Percentiles rank a stretch among this genome's conserved stretches.
Conservation (phyloP, 2,329 filamentous ascomycete species). For the Fusarium chlamydosporum region DNA sequence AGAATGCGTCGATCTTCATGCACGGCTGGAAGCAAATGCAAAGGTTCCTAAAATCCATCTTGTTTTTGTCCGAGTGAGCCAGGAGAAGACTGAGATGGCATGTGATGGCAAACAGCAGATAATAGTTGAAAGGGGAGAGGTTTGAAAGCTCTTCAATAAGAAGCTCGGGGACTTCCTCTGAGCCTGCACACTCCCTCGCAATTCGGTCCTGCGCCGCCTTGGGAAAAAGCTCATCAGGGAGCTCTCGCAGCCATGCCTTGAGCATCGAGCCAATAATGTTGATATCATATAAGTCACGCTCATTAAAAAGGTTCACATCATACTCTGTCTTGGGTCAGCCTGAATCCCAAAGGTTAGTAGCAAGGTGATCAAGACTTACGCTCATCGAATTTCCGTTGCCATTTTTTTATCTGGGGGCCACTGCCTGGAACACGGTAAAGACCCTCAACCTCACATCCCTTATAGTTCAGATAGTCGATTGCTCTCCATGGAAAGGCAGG, state of each 20-base stretch:
- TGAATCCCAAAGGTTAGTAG: not conserved
- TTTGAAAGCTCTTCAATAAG: conserved; percentile 93
- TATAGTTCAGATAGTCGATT: conserved; percentile 96
- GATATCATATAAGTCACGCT: conserved; percentile 91
- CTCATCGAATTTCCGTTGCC: conserved; percentile 91
- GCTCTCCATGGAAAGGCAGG: conserved; percentile 94
- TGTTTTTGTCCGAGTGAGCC: conserved; percentile 94
- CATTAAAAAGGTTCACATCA: conserved; percentile 91
- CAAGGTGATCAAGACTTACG: conserved; percentile 63
- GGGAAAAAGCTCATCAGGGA: conserved; percentile 95
- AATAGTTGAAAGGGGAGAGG: conserved; percentile 97
- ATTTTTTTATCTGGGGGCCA: conserved; percentile 90
- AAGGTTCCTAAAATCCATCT: conserved; percentile 96
- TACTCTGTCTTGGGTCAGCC: conserved; percentile 67
- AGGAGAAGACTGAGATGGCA: conserved; percentile 94
- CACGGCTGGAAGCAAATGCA: conserved; percentile 98
- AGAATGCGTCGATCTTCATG: conserved; percentile 95
- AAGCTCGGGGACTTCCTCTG: conserved; percentile 84
- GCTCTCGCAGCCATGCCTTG: conserved; percentile 93
- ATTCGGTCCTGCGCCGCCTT: conserved; percentile 86
- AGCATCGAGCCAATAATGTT: conserved; percentile 97
- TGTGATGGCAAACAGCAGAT: conserved; percentile 95
- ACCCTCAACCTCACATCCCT: conserved; percentile 92
- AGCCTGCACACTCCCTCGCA: conserved; percentile 81
- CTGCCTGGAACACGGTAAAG: conserved; percentile 94